phyloP scores from a whole-genome alignment of 345 rosid genomes.

The Brassica juncea region DNA sequence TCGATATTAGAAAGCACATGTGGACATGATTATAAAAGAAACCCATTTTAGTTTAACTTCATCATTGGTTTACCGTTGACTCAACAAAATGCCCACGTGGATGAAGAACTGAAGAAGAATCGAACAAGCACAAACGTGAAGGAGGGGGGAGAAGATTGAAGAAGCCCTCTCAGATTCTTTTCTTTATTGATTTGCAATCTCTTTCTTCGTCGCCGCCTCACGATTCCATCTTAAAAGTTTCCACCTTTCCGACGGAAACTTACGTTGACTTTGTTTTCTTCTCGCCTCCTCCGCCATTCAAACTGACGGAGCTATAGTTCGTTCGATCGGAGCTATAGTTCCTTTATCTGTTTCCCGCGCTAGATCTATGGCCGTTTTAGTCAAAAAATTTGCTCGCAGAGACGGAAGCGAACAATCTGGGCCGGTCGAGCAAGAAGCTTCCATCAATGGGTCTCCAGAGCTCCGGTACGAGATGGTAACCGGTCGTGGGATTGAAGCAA shows the following conservation, averaged over 20 bases:
- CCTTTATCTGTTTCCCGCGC: slow-evolving; percentile 19
- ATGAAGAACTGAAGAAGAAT: neutral
- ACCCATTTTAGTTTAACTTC: slow-evolving; percentile 22
- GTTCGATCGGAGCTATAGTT: no score
- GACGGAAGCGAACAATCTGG: slow-evolving; percentile 40
- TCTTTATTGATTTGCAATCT: neutral
- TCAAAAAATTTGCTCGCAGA: slow-evolving; percentile 34
- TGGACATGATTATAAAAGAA: neutral
- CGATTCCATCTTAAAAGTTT: neutral
- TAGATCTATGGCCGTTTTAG: slow-evolving; percentile 41
- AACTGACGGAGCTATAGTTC: neutral
- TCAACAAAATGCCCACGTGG: slow-evolving; percentile 10
- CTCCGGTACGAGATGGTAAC: slow-evolving; percentile 26
- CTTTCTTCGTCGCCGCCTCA: neutral
- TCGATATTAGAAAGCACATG: neutral
- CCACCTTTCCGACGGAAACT: neutral
- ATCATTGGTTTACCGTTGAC: slow-evolving; percentile 8
- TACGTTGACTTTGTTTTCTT: slow-evolving; percentile 13
- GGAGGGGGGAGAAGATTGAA: neutral
- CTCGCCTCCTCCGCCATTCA: slow-evolving; percentile 8
- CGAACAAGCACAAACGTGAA: neutral
- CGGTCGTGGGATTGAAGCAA: slow-evolving; percentile 47
- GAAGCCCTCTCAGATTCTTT: slow-evolving; percentile 15
- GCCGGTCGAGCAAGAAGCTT: slow-evolving; percentile 48
- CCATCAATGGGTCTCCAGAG: slow-evolving; percentile 32